Evolutionary conservation across 768 basidiomycete species (phyloP).

Genomic region (Kwoniella dejecticola): DNA sequence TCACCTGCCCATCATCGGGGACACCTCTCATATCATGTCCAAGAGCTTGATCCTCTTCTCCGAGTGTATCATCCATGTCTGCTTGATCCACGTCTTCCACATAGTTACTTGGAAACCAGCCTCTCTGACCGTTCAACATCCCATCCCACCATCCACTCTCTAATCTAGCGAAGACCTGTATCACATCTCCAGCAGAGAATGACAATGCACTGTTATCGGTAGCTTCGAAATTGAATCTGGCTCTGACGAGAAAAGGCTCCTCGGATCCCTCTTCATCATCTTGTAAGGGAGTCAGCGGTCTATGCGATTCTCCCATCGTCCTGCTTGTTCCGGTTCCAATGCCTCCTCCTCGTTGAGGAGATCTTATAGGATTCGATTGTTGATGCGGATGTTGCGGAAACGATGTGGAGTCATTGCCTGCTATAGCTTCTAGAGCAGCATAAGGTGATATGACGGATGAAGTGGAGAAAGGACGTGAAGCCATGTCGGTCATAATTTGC

Average conservation of each 20-base stretch:
- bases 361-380: conserved; percentile 1
- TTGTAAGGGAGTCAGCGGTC: conserved; percentile 5
- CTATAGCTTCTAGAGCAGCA: conserved; percentile 20
- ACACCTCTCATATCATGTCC: conserved; percentile 55
- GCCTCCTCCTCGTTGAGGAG: conserved; percentile 3
- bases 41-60: neutral
- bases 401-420: neutral
- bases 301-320: neutral
- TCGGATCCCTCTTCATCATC: conserved; percentile 41
- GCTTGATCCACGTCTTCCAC: conserved; percentile 68
- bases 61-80: conserved; percentile 18
- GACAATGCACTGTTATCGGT: conserved; percentile 84
- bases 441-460: conserved; percentile 25
- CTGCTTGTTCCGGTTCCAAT: neutral
- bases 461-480: conserved; percentile 19
- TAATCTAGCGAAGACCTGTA: conserved; percentile 87
- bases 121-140: conserved; percentile 79
- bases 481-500: conserved; percentile 17
- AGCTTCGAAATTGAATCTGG: conserved; percentile 80
- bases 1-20: conserved; percentile 66
- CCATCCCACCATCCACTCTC: conserved; percentile 99
- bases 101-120: conserved; percentile 92
- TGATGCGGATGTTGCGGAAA: neutral
- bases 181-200: conserved; percentile 82
- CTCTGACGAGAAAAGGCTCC: conserved; percentile 72